A percentile compares a stretch with the other conserved stretches of the same genome.
Evolutionary conservation across 805 yeast species (phyloP).

Genomic region (Cyberlindnera meyerae): DNA sequence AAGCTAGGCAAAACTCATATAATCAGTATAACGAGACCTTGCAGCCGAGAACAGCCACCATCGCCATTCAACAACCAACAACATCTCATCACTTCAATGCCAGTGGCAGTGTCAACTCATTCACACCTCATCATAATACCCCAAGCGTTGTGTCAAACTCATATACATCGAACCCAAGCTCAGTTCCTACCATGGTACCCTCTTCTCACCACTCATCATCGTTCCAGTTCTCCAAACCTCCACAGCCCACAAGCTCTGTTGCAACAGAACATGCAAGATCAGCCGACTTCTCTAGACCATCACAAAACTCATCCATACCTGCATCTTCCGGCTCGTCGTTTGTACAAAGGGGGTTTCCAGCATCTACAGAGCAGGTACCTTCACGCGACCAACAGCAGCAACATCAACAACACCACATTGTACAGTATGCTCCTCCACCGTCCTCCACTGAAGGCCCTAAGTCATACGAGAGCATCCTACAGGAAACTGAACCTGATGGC

Average conservation of each 20-base stretch:
- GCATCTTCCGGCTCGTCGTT: too few relatives aligned
- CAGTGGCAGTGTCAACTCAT: constrained; percentile 23
- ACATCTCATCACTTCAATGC: constrained; percentile 28
- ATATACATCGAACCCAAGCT: constrained; percentile 32
- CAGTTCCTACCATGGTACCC: constrained; percentile 20
- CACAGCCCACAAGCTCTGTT: constrained; percentile 51
- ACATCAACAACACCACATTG: constrained; percentile 11
- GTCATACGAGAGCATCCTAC: constrained; percentile 9
- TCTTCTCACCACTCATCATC: constrained; percentile 11
- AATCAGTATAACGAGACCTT: constrained; percentile 8
- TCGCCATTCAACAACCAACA: constrained; percentile 22
- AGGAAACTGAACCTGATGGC: constrained; percentile 7
- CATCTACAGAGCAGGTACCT: too few relatives aligned
- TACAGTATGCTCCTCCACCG: constrained; percentile 13
- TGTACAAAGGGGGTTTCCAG: constrained; percentile 12
- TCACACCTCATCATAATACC: constrained; percentile 39
- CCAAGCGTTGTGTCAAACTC: constrained; percentile 46
- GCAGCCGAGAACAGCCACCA: constrained; percentile 19
- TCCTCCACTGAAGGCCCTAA: constrained; percentile 10
- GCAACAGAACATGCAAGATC: constrained; percentile 12
- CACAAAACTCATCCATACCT: constrained; percentile 3
- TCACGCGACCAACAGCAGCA: constrained; percentile 15
- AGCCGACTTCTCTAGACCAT: constrained; percentile 19
- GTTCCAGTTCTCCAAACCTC: constrained; percentile 27
- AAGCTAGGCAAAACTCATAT: constrained; percentile 1